phyloP scores from a whole-genome alignment of 2,329 filamentous ascomycete genomes.

The Epichloe bromicola region DNA sequence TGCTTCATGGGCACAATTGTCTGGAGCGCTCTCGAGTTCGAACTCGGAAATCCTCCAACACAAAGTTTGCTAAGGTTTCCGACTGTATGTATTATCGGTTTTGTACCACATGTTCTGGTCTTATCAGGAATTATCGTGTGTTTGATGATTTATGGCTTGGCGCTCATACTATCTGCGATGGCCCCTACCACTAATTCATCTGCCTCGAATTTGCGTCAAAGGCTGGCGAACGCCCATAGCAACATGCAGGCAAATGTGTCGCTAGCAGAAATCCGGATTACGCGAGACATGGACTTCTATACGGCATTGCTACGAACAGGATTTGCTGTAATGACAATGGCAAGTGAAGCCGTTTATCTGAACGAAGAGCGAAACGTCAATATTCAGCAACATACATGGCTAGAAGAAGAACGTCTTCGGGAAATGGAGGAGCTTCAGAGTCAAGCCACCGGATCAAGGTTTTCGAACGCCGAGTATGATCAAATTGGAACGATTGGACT shows the following conservation, averaged over 20 bases:
- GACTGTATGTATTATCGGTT: conserved; percentile 87
- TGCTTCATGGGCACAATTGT: conserved; percentile 80
- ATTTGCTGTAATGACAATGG: conserved; percentile 80
- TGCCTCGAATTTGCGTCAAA: conserved; percentile 37
- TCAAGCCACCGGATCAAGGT: conserved; percentile 34
- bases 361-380: conserved; percentile 75
- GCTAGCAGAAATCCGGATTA: conserved; percentile 66
- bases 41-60: conserved; percentile 43
- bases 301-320: conserved; percentile 77
- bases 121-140: conserved; percentile 67
- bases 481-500: conserved; percentile 40
- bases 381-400: conserved; percentile 69
- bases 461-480: conserved; percentile 36
- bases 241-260: conserved; percentile 92
- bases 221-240: conserved; percentile 58
- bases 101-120: conserved; percentile 87
- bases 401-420: conserved; percentile 73
- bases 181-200: conserved; percentile 14
- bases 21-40: conserved; percentile 57
- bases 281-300: conserved; percentile 89
- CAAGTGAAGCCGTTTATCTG: conserved; percentile 88
- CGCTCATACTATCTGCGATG: conserved; percentile 58
- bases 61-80: conserved; percentile 74
- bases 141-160: conserved; percentile 61
- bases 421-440: conserved; percentile 55